Conservation (phyloP, 805 yeast species). For the Saccharomyces mikatae region DNA sequence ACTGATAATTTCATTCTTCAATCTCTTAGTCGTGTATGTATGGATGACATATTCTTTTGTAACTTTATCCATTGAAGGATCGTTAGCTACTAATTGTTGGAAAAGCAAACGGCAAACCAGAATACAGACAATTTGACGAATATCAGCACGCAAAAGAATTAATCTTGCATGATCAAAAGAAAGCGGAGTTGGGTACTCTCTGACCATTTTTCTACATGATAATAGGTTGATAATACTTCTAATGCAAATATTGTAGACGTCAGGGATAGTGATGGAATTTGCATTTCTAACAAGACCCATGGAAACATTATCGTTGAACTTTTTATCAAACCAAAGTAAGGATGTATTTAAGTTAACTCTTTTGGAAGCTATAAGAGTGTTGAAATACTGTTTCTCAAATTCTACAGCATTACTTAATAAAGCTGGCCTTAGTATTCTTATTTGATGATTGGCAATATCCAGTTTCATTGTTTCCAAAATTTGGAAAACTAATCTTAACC, state of each 20-base stretch:
- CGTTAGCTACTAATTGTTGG: slow-evolving; percentile 51
- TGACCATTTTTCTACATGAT: slow-evolving; percentile 72
- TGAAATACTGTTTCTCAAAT: slow-evolving; percentile 79
- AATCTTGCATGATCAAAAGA: slow-evolving; percentile 79
- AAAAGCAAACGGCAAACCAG: slow-evolving; percentile 65
- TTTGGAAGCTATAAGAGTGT: slow-evolving; percentile 35
- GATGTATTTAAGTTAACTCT: slow-evolving; percentile 55
- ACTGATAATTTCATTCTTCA: slow-evolving; percentile 67
- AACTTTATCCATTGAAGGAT: slow-evolving; percentile 22
- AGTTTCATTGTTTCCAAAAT: slow-evolving; percentile 90
- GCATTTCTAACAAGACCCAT: slow-evolving; percentile 9
- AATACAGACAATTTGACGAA: slow-evolving; percentile 74
- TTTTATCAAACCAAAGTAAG: slow-evolving; percentile 52
- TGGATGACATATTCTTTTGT: slow-evolving; percentile 32
- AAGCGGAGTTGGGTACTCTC: slow-evolving; percentile 75
- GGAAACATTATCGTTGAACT: slow-evolving; percentile 24
- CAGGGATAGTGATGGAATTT: slow-evolving; percentile 11
- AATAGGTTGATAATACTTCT: slow-evolving; percentile 54
- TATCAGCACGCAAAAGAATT: slow-evolving; percentile 71
- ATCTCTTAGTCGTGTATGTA: slow-evolving; percentile 34
- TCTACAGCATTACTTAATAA: slow-evolving; percentile 80
- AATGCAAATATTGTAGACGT: slow-evolving; percentile 36
- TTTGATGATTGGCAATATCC: slow-evolving; percentile 92
- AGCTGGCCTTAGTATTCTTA: slow-evolving; percentile 74
- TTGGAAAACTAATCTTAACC: slow-evolving; percentile 67